These are phyloP conservation scores for Colletotrichum limetticola DNA, from an alignment of 2,329 filamentous ascomycete species.

Conservation along the genomic window DNA sequence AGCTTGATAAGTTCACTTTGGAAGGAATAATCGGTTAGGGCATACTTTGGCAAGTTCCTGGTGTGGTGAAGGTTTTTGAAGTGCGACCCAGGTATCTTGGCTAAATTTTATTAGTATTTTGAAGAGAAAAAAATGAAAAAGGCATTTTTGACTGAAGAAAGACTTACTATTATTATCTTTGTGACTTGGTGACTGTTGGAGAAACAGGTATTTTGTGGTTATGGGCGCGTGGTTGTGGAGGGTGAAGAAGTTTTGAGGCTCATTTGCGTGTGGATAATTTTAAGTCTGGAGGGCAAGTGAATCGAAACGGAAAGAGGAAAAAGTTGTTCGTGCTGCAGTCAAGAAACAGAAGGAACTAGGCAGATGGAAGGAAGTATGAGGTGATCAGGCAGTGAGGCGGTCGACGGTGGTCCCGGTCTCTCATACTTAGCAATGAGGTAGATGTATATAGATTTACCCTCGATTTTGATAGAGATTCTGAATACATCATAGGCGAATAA, in stretches of 20 bases:
- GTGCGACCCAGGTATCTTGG: rapidly evolving
- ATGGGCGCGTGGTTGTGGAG: not conserved
- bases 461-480: not conserved
- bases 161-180: not conserved
- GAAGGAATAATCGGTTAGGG: not conserved
- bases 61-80: not conserved
- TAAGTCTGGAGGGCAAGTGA: not conserved
- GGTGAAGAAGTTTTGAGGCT: not conserved
- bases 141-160: rapidly evolving
- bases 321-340: too few relatives aligned
- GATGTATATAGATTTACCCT: not conserved
- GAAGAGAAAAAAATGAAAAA: too few relatives aligned
- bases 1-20: not conserved
- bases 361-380: not conserved
- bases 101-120: not conserved
- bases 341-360: not conserved
- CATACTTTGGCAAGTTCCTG: not conserved
- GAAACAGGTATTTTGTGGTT: not conserved
- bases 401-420: not conserved
- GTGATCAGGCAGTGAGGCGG: not conserved
- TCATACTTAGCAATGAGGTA: not conserved
- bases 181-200: not conserved
- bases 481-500: not conserved
- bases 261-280: not conserved
- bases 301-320: not conserved